Percentiles rank a stretch among this genome's conserved stretches.
These are phyloP conservation scores for Ophiocordyceps sinensis DNA, from an alignment of 2,329 filamentous ascomycete genomes.

Conservation along the genomic window DNA sequence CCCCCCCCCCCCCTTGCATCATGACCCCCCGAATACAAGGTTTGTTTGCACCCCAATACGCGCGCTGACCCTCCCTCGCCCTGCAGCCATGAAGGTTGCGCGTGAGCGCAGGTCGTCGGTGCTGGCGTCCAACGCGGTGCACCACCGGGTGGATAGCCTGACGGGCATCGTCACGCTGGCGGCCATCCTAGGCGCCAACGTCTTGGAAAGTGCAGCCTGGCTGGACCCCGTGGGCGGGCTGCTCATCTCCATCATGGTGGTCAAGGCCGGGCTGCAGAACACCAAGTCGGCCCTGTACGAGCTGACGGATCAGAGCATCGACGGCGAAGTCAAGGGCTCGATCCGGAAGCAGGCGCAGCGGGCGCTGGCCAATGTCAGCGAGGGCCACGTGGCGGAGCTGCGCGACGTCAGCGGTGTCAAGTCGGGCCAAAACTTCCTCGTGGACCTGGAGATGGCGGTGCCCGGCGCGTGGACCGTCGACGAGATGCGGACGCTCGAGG, in stretches of 20 bases:
- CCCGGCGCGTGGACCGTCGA: conserved; percentile 64
- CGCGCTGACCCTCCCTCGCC: neutral
- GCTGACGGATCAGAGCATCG: conserved; percentile 79
- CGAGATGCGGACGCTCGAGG: conserved; percentile 56
- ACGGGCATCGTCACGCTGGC: conserved; percentile 87
- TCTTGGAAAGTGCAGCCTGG: conserved; percentile 76
- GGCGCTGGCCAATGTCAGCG: conserved; percentile 38
- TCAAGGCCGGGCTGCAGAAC: conserved; percentile 79
- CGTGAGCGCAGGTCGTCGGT: conserved; percentile 90
- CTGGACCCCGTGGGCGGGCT: conserved; percentile 88
- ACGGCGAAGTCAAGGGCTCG: conserved; percentile 64
- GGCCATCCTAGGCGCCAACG: conserved; percentile 79
- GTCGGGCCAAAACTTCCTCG: conserved; percentile 88
- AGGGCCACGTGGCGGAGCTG: conserved; percentile 50
- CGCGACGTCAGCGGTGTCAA: conserved; percentile 80
- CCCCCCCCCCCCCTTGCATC: neutral
- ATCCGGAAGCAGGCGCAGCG: conserved; percentile 52
- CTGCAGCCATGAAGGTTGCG: conserved; percentile 81
- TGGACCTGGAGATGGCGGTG: conserved; percentile 77
- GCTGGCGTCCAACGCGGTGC: conserved; percentile 86
- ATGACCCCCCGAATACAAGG: neutral
- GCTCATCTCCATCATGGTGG: conserved; percentile 83
- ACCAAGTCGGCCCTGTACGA: conserved; percentile 71
- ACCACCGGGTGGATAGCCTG: conserved; percentile 90
- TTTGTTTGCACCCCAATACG: too few species aligned